Evolutionary conservation across 2,329 filamentous ascomycete species (phyloP).

Genomic region (Rhynchosporium agropyri): DNA sequence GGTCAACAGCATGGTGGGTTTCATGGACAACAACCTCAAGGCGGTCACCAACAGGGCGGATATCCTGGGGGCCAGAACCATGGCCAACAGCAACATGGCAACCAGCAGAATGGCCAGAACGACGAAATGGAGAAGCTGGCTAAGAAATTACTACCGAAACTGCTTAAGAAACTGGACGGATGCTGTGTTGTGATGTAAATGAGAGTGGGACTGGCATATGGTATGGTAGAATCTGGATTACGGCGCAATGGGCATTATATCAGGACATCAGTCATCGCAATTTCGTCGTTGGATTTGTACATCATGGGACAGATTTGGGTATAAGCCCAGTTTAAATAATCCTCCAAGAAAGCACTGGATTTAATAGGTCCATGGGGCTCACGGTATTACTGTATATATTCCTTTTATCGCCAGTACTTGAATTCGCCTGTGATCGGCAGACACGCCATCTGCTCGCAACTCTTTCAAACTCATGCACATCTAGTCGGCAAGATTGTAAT

Average conservation of each 20-base stretch:
- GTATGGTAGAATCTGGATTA: background rate
- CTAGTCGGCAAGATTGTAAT: background rate
- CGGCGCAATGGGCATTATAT: constrained; percentile 3
- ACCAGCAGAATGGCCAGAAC: constrained; percentile 44
- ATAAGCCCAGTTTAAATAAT: background rate
- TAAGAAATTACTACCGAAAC: constrained; percentile 39
- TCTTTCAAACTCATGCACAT: background rate
- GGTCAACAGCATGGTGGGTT: constrained; percentile 43
- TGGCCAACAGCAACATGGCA: constrained; percentile 46
- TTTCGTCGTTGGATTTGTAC: background rate
- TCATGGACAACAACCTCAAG: constrained; percentile 46
- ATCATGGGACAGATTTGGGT: constrained; percentile 12
- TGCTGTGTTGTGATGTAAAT: constrained; percentile 41
- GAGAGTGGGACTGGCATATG: background rate
- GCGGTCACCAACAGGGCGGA: constrained; percentile 47
- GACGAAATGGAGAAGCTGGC: constrained; percentile 42
- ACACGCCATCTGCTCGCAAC: background rate
- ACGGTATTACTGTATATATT: constrained; percentile 2
- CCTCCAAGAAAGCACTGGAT: background rate
- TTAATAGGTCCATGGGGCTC: background rate
- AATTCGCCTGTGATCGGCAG: background rate
- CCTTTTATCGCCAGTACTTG: background rate
- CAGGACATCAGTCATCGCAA: background rate
- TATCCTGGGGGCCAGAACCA: constrained; percentile 47
- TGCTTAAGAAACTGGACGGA: constrained; percentile 40